These are phyloP conservation scores for Aspergillus tubingensis DNA, from an alignment of 2,329 filamentous ascomycete species.

Conservation along the genomic window DNA sequence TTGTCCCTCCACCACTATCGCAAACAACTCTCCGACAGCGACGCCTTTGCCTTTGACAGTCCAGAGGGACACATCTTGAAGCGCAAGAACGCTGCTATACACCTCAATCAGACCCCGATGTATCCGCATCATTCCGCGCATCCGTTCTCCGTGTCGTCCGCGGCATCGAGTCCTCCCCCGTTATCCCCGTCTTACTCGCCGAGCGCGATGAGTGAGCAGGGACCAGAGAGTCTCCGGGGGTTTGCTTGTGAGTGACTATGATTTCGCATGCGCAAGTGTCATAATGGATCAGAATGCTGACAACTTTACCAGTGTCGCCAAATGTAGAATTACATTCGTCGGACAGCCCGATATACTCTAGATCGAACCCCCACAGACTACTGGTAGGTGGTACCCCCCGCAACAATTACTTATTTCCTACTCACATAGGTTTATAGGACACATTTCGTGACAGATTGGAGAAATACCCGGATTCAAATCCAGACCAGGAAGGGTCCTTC, in stretches of 20 bases:
- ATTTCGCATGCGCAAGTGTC: neutral
- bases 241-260: slow-evolving; percentile 21
- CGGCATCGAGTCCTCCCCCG: slow-evolving; percentile 38
- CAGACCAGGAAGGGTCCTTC: slow-evolving; percentile 22
- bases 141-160: slow-evolving; percentile 31
- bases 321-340: slow-evolving; percentile 9
- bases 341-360: slow-evolving; percentile 6
- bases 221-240: slow-evolving; percentile 27
- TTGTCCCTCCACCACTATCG: slow-evolving; percentile 40
- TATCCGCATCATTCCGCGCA: slow-evolving; percentile 21
- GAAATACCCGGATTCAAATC: slow-evolving; percentile 22
- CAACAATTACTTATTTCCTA: neutral
- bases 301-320: slow-evolving; percentile 11
- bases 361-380: slow-evolving; percentile 18
- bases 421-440: slow-evolving; percentile 22
- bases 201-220: slow-evolving; percentile 35
- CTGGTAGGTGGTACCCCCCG: slow-evolving; percentile 15
- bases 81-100: slow-evolving; percentile 36
- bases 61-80: slow-evolving; percentile 32
- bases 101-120: slow-evolving; percentile 32
- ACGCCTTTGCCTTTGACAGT: slow-evolving; percentile 27
- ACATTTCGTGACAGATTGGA: slow-evolving; percentile 36
- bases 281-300: slow-evolving; percentile 9
- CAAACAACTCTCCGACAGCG: slow-evolving; percentile 34
- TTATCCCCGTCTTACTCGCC: slow-evolving; percentile 41